Conservation (phyloP, 192 early-diverging fungal genomes). For the Gigaspora rosea region DNA sequence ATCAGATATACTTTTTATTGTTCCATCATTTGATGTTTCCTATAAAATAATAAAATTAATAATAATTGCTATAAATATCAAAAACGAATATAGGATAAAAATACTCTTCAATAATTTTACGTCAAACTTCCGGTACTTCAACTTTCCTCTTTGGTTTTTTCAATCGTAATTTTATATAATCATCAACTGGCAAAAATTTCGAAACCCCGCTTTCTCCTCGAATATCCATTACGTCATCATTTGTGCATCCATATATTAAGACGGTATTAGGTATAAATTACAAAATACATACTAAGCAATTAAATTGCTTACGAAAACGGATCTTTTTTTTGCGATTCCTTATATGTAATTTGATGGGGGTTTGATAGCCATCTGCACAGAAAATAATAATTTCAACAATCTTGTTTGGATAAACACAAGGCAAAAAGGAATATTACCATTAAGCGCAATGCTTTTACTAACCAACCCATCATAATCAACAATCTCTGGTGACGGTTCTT, state of each 20-base stretch:
- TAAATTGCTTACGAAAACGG: constrained; percentile 20
- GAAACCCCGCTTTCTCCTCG: constrained; percentile 17
- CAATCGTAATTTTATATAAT: constrained; percentile 17
- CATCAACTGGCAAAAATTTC: constrained; percentile 16
- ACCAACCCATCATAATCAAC: not conserved
- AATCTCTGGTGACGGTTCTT: not conserved
- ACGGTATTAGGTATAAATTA: constrained; percentile 21
- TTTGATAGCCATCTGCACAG: constrained; percentile 15
- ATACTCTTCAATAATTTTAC: constrained; percentile 5
- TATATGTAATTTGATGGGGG: constrained; percentile 23
- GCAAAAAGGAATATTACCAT: constrained; percentile 10
- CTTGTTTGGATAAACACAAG: not conserved
- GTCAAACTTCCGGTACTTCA: constrained; percentile 4
- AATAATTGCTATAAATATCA: too few species aligned
- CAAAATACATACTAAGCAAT: not conserved
- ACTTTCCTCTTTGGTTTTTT: constrained; percentile 13
- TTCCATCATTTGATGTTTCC: constrained; percentile 11
- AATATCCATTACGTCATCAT: constrained; percentile 29
- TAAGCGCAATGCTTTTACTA: not conserved
- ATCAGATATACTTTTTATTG: not conserved
- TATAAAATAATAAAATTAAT: too few species aligned
- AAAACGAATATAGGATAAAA: too few species aligned
- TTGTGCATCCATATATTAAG: constrained; percentile 23
- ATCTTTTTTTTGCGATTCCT: constrained; percentile 14
- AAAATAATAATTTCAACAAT: constrained; percentile 11